Evolutionary conservation across 768 basidiomycete genomes (phyloP).

Genomic region (Leccinum subgranulosum): DNA sequence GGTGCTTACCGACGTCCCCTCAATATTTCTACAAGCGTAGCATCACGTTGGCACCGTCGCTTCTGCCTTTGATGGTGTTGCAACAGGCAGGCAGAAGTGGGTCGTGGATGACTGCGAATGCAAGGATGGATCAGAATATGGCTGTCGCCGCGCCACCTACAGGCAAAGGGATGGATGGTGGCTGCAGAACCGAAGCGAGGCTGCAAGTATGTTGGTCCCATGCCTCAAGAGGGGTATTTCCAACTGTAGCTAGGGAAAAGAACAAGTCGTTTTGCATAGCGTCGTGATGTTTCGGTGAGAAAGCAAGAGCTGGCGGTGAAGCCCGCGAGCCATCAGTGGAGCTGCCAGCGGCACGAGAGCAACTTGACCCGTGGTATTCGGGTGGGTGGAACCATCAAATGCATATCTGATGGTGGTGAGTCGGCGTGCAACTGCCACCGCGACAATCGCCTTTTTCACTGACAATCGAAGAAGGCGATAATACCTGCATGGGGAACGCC

Average conservation of each 20-base stretch:
- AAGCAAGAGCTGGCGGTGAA: conserved; percentile 1
- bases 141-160: conserved; percentile 25
- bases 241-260: conserved; percentile 10
- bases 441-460: conserved; percentile 15
- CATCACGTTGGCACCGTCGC: conserved; percentile 28
- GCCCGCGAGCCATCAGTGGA: conserved; percentile 2
- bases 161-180: conserved; percentile 24
- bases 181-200: conserved; percentile 29
- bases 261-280: conserved; percentile 1
- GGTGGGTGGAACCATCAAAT: conserved; percentile 1
- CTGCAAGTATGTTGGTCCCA: conserved; percentile 18
- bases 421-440: conserved; percentile 10
- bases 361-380: conserved; percentile 4
- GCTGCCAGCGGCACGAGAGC: not conserved
- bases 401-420: conserved; percentile 6
- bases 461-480: conserved; percentile 17
- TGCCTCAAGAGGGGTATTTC: conserved; percentile 17
- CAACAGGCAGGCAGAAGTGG: conserved; percentile 23
- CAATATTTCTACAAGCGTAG: conserved; percentile 24
- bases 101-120: conserved; percentile 21
- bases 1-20: conserved; percentile 21
- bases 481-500: conserved; percentile 6
- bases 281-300: conserved; percentile 10
- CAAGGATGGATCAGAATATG: conserved; percentile 19
- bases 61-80: conserved; percentile 23